Evolutionary conservation across 1,139 yeast genomes (phyloP), one percentile per base, ranked within the genome.

Genomic region (Meyerozyma smithsonii): DNA sequence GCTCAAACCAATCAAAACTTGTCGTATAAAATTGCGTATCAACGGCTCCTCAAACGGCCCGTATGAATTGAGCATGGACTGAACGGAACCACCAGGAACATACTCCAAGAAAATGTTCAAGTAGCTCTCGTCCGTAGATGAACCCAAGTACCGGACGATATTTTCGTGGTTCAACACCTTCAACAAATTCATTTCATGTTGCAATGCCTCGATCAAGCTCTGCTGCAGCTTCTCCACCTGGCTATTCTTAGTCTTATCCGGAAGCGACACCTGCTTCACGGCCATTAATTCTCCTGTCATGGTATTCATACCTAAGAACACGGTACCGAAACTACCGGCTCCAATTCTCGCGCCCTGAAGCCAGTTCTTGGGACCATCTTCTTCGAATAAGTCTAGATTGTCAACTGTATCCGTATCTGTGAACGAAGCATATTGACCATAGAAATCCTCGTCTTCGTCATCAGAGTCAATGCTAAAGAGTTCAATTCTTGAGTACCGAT

Each of bases 41-140:
- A 89, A 69, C 0, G 95, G 92, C 56, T 88, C 96, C 58, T 88
- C 96, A 62, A 89, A 87, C 5, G 95, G 95, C 0, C 97, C 97
- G 55, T 89, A 89, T 46, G 82, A 84, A 39, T 77, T 74, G 36
- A 89, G 64, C 89, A 92, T 81, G 4, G 92, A 77, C 41, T 89
- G 89, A 4, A 92, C 92, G 0, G 96, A 87, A 0, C 98, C 98
- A 45, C 98, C 98, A 2, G 97, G 97, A 26, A 92, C 95, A 57
- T 92, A 92, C 55, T 92, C 97, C 46, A 92, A 66, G 56, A 89
- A 92, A 46, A 92, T 89, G 55, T 89, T 90, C 45, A 90, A 62
- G 48, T 68, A 74, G 32, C 77, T 72, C 11, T 79, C 83, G 46
- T 86, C 89, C 12, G 84, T 79, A 2, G 87, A 79, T 14, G 95